phyloP scores from a whole-genome alignment of 495 filamentous ascomycete genomes.

The Xylaria longipes region DNA sequence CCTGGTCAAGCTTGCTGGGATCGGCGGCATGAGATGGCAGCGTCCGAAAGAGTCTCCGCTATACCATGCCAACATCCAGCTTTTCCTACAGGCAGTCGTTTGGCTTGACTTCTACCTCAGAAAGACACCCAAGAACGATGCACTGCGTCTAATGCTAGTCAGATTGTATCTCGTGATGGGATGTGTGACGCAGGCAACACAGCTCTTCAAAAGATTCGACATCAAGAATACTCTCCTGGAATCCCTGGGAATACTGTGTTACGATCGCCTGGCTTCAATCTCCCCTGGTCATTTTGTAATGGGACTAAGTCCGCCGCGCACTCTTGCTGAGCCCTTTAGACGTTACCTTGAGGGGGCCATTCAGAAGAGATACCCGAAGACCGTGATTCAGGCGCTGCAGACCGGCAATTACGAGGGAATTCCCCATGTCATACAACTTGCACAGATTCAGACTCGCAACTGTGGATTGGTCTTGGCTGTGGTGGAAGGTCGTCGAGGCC shows the following conservation, averaged over 20 bases:
- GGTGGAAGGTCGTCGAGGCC: slow-evolving; percentile 52
- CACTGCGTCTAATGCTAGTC: slow-evolving; percentile 51
- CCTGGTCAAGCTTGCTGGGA: slow-evolving; percentile 53
- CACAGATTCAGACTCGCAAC: slow-evolving; percentile 46
- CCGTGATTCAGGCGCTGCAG: slow-evolving; percentile 52
- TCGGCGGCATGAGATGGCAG: slow-evolving; percentile 2
- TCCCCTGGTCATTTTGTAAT: slow-evolving; percentile 51
- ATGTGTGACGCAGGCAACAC: slow-evolving; percentile 47
- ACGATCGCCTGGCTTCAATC: slow-evolving; percentile 59
- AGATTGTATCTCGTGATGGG: slow-evolving; percentile 55
- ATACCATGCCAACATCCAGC: slow-evolving; percentile 36
- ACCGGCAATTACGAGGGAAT: slow-evolving; percentile 55
- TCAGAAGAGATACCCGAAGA: slow-evolving; percentile 44
- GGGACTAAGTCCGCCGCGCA: slow-evolving; percentile 14
- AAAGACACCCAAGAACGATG: slow-evolving; percentile 44
- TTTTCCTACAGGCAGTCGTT: slow-evolving; percentile 53
- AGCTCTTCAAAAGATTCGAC: slow-evolving; percentile 51
- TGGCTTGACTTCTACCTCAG: slow-evolving; percentile 52
- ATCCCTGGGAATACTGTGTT: slow-evolving; percentile 52
- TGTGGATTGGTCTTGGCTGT: slow-evolving; percentile 51
- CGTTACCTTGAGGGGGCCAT: slow-evolving; percentile 46
- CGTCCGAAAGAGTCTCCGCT: slow-evolving; percentile 36
- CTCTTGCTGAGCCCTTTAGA: slow-evolving; percentile 36
- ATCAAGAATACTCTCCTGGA: slow-evolving; percentile 60
- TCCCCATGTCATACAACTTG: slow-evolving; percentile 44